These are phyloP conservation scores for Flammula alnicola DNA, from an alignment of 1,284 basidiomycete species.

Conservation along the genomic window DNA sequence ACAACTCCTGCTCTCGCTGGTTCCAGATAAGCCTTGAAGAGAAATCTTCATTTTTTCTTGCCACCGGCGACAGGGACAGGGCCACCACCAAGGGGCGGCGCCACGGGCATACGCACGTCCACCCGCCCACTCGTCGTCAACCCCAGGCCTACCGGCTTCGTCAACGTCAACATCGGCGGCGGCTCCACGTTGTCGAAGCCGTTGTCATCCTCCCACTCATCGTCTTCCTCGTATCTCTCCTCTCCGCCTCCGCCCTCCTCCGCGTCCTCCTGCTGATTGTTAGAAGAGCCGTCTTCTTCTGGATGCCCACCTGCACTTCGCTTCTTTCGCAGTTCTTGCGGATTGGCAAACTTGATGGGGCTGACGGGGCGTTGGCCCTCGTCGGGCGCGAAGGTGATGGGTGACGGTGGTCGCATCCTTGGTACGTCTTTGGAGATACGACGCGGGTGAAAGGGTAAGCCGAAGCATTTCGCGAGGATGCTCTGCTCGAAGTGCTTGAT, in stretches of 20 bases:
- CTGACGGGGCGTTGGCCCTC: constrained; percentile 51
- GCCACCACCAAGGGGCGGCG: background rate
- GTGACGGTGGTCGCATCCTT: constrained; percentile 42
- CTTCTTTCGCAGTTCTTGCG: constrained; percentile 26
- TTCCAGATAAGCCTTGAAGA: background rate
- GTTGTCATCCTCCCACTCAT: constrained; percentile 31
- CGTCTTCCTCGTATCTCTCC: constrained; percentile 39
- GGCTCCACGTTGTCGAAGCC: constrained; percentile 15
- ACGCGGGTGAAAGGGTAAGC: constrained; percentile 30
- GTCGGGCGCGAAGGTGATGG: constrained; percentile 50
- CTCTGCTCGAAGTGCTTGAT: constrained; percentile 63
- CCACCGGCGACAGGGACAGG: background rate
- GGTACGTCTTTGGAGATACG: constrained; percentile 9
- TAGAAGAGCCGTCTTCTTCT: background rate
- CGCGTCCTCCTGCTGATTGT: constrained; percentile 4
- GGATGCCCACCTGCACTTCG: constrained; percentile 21
- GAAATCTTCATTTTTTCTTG: constrained; percentile 8
- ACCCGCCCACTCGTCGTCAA: background rate
- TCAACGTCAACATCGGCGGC: constrained; percentile 19
- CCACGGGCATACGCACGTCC: no score
- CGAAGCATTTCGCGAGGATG: constrained; percentile 59
- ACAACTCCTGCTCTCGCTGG: constrained; percentile 3
- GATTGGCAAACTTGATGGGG: constrained; percentile 61
- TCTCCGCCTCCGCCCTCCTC: constrained; percentile 18
- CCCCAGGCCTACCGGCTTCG: constrained; percentile 17